Evolutionary conservation across 768 basidiomycete species (phyloP).

Genomic region (Hypholoma sublateritium): DNA sequence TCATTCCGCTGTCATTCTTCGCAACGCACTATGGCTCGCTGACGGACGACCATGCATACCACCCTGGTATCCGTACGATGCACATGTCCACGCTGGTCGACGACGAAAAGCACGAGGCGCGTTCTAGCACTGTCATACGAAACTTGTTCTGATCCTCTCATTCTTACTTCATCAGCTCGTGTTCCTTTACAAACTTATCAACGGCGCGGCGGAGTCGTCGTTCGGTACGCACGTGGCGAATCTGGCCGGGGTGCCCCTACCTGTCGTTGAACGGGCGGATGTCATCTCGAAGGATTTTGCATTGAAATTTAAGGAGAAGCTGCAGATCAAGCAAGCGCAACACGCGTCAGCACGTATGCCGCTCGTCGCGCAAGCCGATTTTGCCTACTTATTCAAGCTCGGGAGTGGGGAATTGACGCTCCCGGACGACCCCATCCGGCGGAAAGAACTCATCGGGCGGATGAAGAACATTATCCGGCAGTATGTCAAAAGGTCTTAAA

Average conservation of each 20-base stretch:
- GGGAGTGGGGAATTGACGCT: conserved; percentile 53
- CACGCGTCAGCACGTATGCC: conserved; percentile 62
- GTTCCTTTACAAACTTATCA: conserved; percentile 93
- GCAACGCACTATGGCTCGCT: conserved; percentile 97
- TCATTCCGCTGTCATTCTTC: conserved; percentile 90
- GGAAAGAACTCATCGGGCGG: conserved; percentile 50
- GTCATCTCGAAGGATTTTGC: conserved; percentile 85
- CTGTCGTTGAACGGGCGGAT: conserved; percentile 88
- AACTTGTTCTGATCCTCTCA: background rate
- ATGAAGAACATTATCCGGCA: conserved; percentile 40
- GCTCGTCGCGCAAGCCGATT: conserved; percentile 85
- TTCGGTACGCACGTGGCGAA: conserved; percentile 96
- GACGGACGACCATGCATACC: conserved; percentile 91
- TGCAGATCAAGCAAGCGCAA: conserved; percentile 62
- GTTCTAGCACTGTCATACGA: conserved; percentile 12
- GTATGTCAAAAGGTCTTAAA: conserved; percentile 12
- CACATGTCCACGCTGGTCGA: conserved; percentile 95
- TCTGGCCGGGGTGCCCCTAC: conserved; percentile 85
- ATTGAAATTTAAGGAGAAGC: conserved; percentile 78
- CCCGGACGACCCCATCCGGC: conserved; percentile 53
- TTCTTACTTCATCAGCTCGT: conserved; percentile 57
- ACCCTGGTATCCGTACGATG: conserved; percentile 92
- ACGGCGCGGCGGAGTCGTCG: conserved; percentile 83
- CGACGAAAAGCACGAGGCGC: conserved; percentile 85
- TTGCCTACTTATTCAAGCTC: conserved; percentile 71